Evolutionary conservation across 768 basidiomycete species (phyloP).

Genomic region (Mycena epipterygia): DNA sequence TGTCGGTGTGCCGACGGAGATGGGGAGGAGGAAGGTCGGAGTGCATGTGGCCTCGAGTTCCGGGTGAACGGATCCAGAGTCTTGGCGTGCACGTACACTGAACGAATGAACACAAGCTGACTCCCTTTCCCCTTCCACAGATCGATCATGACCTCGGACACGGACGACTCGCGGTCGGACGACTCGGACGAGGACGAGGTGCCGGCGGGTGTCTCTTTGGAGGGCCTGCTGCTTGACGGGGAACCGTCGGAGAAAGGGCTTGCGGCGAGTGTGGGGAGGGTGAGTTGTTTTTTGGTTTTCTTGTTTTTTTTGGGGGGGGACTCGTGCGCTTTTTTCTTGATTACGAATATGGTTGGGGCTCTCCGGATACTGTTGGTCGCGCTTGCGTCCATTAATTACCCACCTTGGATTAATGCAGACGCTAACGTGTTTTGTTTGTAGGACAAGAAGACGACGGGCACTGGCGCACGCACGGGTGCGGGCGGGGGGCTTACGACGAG

Average conservation of each 20-base stretch:
- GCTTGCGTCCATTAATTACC: too few relatives aligned
- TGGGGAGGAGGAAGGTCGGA: too few relatives aligned
- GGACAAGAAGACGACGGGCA: neutral
- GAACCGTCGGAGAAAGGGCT: neutral
- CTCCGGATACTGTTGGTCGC: too few relatives aligned
- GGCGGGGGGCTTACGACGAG: neutral
- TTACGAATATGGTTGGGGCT: too few relatives aligned
- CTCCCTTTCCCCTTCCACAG: conserved; percentile 42
- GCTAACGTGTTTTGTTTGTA: too few relatives aligned
- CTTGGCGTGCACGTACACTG: too few relatives aligned
- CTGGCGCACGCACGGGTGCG: neutral
- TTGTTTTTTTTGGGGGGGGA: neutral
- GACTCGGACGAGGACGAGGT: conserved; percentile 59
- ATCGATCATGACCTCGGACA: conserved; percentile 52
- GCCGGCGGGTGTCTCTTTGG: too few relatives aligned
- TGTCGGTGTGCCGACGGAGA: too few relatives aligned
- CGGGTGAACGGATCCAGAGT: too few relatives aligned
- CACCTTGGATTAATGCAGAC: too few relatives aligned
- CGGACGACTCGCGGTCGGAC: conserved; percentile 77
- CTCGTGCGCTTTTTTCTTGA: too few relatives aligned
- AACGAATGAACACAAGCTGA: neutral
- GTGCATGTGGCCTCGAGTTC: too few relatives aligned
- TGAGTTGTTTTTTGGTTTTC: neutral
- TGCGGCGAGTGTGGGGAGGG: conserved; percentile 26
- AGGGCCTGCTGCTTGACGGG: neutral